Conservation (phyloP, 2,329 filamentous ascomycete genomes). For the Aspergillus pseudotamarii region DNA sequence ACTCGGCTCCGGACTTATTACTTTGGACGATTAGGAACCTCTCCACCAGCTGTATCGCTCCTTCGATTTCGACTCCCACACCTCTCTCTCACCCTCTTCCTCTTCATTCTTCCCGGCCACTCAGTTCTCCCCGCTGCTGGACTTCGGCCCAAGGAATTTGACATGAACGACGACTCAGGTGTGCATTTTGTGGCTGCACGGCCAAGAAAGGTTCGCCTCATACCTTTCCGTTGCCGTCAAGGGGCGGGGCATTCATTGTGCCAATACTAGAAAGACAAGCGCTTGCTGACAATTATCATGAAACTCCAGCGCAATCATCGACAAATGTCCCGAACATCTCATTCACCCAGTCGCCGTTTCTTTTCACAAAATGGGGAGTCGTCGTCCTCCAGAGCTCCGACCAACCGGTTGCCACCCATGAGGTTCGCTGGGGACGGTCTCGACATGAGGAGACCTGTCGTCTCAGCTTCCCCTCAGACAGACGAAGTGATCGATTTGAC, state of each 20-base stretch:
- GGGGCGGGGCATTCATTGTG: slow-evolving; percentile 27
- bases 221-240: slow-evolving; percentile 14
- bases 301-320: slow-evolving; percentile 35
- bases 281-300: slow-evolving; percentile 23
- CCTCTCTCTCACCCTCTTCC: slow-evolving; percentile 8
- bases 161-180: slow-evolving; percentile 42
- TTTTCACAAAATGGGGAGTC: slow-evolving; percentile 31
- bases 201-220: slow-evolving; percentile 41
- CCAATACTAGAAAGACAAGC: slow-evolving; percentile 6
- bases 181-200: slow-evolving; percentile 41
- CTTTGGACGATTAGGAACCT: neutral
- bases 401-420: slow-evolving; percentile 32
- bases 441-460: slow-evolving; percentile 57
- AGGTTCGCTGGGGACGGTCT: slow-evolving; percentile 56
- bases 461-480: slow-evolving; percentile 37
- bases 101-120: neutral
- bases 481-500: slow-evolving; percentile 52
- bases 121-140: neutral
- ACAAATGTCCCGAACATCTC: slow-evolving; percentile 39
- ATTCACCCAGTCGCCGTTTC: slow-evolving; percentile 26
- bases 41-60: neutral
- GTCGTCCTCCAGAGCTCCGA: slow-evolving; percentile 22
- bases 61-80: slow-evolving; percentile 4
- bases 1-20: slow-evolving; percentile 17
- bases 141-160: neutral